Conservation (phyloP, 352 stramenopile genomes). For the Globisporangium abappressorium region DNA sequence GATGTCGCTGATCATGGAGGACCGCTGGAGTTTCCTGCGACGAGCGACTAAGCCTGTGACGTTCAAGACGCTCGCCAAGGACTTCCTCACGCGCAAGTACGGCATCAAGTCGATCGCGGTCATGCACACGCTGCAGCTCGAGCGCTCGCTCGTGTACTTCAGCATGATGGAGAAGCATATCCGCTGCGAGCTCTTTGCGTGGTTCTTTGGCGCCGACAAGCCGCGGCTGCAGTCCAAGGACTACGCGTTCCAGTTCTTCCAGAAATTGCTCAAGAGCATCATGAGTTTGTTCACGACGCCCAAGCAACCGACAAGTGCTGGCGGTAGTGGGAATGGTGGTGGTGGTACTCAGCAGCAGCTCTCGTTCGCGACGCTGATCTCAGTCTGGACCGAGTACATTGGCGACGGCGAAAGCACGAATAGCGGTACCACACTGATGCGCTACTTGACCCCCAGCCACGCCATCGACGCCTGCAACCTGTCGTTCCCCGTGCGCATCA, state of each 20-base stretch:
- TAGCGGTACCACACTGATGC: slow-evolving; percentile 10
- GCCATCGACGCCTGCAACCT: slow-evolving; percentile 42
- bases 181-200: slow-evolving; percentile 61
- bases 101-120: slow-evolving; percentile 72
- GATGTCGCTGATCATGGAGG: slow-evolving; percentile 24
- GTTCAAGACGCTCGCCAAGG: slow-evolving; percentile 61
- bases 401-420: slow-evolving; percentile 46
- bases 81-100: slow-evolving; percentile 65
- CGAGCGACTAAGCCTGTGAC: slow-evolving; percentile 19
- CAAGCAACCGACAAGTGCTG: slow-evolving; percentile 25
- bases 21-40: slow-evolving; percentile 38
- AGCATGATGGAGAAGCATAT: slow-evolving; percentile 37
- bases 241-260: slow-evolving; percentile 59
- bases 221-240: slow-evolving; percentile 37
- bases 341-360: slow-evolving; percentile 17
- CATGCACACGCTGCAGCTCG: slow-evolving; percentile 66
- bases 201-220: slow-evolving; percentile 63
- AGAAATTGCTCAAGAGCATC: slow-evolving; percentile 45
- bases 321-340: slow-evolving; percentile 1
- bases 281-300: slow-evolving; percentile 24
- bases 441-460: slow-evolving; percentile 23
- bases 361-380: slow-evolving; percentile 41
- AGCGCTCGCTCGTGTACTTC: slow-evolving; percentile 65
- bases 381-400: slow-evolving; percentile 59
- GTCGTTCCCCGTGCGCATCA: slow-evolving; percentile 43